Evolutionary conservation across 495 filamentous ascomycete genomes (phyloP), one percentile per base, ranked within the genome.

Genomic region (Cryomyces minteri): DNA sequence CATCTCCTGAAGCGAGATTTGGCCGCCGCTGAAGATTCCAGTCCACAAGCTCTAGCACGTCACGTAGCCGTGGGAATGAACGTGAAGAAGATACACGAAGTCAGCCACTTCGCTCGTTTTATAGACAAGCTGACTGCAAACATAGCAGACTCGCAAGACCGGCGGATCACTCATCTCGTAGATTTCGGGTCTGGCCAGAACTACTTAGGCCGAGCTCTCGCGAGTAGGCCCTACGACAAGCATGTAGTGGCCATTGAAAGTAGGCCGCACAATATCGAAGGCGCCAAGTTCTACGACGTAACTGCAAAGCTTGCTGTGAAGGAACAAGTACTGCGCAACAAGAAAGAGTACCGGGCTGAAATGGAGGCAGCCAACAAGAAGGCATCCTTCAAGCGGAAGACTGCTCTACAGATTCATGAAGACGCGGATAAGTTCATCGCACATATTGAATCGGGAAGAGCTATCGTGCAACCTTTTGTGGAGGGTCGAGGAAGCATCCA

Each of bases 101-200:
- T 81, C 4, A 64, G 73, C 29, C 65, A 78, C 54, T 79, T 80
- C 51, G 71, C 77, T 36, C 60, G 53, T 30, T 95, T 79, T 52
- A 67, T 82, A 34, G 49, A 61, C 44, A 48, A 45, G 12, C 67
- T 84, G 12, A 69, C 73, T 4, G 62, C 66, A 32, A 62, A 71
- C 25, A 62, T 79, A 46, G 57, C 62, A 37, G 40, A 52, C 3
- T 50, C 54, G 4, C 58, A 57, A 31, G 56, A 57, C 25, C 28
- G 62, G 66, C 54, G 67, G 18, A 77, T 94, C 43, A 84, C 85
- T 0, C 88, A 96, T 64, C 73, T 95, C 46, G 76, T 95, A 43
- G 90, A 98, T 61, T 94, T 94, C 60, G 90, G 90, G 25, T 92
- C 84, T 41, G 90, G 90, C 0, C 90, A 95, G 56, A 95, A 90